Base-by-base conservation (phyloP, 495 filamentous ascomycete species). In the Achaetomiella virescens region DNA sequence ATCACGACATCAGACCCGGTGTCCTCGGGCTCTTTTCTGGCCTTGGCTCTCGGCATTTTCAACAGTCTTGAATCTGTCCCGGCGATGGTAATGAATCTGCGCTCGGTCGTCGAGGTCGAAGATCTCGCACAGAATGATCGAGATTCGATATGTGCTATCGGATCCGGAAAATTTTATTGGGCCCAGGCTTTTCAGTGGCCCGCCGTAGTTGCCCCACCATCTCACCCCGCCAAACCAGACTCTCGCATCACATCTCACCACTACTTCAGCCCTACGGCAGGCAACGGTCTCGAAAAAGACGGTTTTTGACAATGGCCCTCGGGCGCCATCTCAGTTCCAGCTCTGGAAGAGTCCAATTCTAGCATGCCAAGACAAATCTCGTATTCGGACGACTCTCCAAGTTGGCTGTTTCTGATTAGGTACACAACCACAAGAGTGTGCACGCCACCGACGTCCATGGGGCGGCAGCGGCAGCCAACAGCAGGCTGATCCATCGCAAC, bases 1-100 rank as follows among this genome's bases (percentile, higher is more conserved):
- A 87, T 88, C 52, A 74, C 75, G 6, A 71, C 60, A 57, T 80
- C 77, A n/a, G 66, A 63, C 17, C 38, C 56, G 31, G 54, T 41
- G 24, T 58, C 58, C 25, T 48, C 46, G 21, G 59, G 22, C 44
- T 48, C 54, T 52, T 63, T 61, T 44, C 52, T 62, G 36, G 50
- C 20, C 45, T 60, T 67, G 40, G 71, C 43, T 58, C 58, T 73
- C 3, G 72, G 65, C 70, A 72, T 72, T 15, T 35, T 62, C 54
- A 17, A 29, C 6, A 43, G 31, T 37, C 24, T 38, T 25, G 15
- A 5, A 15, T 24, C 43, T 24, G 2, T 6, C n/a, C 36, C n/a
- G 40, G n/a, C 11, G 20, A 17, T 42, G n/a, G 24, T 18, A 31
- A 21, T 47, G 57, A 12, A 15, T n/a, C 45, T 27, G 6, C 6